phyloP scores from a whole-genome alignment of 495 filamentous ascomycete species.

The Elasticomyces elasticus region DNA sequence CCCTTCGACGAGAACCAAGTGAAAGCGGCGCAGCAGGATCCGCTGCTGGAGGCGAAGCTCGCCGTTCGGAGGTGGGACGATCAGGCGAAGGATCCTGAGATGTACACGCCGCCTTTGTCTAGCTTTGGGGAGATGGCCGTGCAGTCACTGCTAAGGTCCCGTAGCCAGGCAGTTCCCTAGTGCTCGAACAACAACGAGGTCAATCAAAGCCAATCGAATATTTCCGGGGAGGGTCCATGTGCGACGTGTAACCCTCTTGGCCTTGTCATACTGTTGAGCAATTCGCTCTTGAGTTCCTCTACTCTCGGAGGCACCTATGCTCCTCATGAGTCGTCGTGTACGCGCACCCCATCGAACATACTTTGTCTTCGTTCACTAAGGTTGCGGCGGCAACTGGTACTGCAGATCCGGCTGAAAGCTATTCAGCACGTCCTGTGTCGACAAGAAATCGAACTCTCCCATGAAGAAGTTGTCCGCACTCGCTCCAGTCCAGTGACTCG shows the following conservation, averaged over 20 bases:
- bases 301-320: too few species aligned
- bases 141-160: not conserved
- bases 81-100: conserved; percentile 3
- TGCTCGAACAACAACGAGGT: not conserved
- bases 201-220: too few species aligned
- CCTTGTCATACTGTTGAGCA: too few species aligned
- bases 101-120: not conserved
- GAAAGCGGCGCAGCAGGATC: conserved; percentile 1
- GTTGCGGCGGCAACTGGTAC: not conserved
- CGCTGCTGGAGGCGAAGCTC: conserved; percentile 2
- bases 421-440: conserved; percentile 2
- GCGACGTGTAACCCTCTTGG: too few species aligned
- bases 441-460: conserved; percentile 17
- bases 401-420: conserved; percentile 3
- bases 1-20: not conserved
- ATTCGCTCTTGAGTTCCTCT: too few species aligned
- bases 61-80: conserved; percentile 4
- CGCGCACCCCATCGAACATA: too few species aligned
- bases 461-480: conserved; percentile 12
- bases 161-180: not conserved
- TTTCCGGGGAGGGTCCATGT: too few species aligned
- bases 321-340: too few species aligned
- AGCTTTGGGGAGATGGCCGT: conserved; percentile 5
- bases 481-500: conserved; percentile 2
- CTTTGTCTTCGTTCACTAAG: too few species aligned